Evolutionary conservation across 306 rosid species (phyloP).

Genomic region (Inga oerstediana): DNA sequence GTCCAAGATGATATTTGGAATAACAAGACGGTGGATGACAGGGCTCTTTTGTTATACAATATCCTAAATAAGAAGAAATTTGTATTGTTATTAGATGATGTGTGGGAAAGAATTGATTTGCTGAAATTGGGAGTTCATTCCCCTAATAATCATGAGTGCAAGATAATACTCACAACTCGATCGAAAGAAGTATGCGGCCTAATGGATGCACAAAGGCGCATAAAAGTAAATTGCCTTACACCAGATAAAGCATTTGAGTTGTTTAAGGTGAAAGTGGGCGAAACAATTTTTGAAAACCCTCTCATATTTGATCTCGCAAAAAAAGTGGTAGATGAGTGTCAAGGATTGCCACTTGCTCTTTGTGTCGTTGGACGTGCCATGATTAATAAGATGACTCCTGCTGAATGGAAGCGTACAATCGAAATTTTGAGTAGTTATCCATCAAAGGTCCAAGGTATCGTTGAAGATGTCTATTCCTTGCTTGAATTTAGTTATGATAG

Average conservation of each 20-base stretch:
- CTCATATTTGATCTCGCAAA: neutral
- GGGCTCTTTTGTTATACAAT: neutral
- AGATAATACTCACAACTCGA: neutral
- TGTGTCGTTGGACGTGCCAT: neutral
- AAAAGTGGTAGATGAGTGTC: neutral
- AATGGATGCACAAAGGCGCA: neutral
- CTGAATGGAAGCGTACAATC: neutral
- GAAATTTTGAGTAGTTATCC: neutral
- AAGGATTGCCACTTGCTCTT: constrained; percentile 11
- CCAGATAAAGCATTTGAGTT: neutral
- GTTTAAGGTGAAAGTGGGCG: neutral
- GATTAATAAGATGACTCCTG: neutral
- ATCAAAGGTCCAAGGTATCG: neutral
- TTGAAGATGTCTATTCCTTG: neutral
- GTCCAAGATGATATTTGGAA: neutral
- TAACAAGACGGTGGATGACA: neutral
- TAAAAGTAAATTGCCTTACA: neutral
- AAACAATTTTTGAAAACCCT: neutral
- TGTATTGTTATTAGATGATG: neutral
- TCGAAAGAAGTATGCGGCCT: neutral
- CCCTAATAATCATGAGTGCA: neutral
- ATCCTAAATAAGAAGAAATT: neutral
- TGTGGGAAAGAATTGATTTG: neutral
- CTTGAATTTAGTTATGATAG: constrained; percentile 16
- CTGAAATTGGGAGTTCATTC: neutral